Conservation (phyloP, 2,329 filamentous ascomycete species). For the Alternaria novae-zelandiae region DNA sequence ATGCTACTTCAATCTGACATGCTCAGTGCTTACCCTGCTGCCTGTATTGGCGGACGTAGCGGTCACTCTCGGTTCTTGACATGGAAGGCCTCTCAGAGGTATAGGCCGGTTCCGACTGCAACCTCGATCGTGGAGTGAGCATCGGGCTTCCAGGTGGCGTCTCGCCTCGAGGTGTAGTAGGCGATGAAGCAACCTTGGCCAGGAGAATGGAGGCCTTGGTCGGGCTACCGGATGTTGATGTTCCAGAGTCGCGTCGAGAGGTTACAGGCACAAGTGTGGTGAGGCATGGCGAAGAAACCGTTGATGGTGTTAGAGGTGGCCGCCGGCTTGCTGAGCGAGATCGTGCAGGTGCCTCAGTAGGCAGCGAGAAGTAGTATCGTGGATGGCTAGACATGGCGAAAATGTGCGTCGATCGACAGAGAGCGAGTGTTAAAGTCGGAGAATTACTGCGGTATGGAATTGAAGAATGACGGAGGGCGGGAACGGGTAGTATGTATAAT, state of each 20-base stretch:
- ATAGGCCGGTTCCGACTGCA: conserved; percentile 36
- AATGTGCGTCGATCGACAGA: conserved; percentile 14
- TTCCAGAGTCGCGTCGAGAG: conserved; percentile 48
- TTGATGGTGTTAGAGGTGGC: conserved; percentile 54
- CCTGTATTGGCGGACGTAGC: conserved; percentile 46
- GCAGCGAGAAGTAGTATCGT: conserved; percentile 49
- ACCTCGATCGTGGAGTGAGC: conserved; percentile 35
- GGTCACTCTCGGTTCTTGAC: conserved; percentile 47
- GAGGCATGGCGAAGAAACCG: conserved; percentile 54
- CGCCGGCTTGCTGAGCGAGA: conserved; percentile 48
- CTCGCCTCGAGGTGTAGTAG: conserved; percentile 47
- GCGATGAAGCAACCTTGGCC: conserved; percentile 53
- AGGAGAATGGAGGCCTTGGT: conserved; percentile 52
- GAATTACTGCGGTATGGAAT: conserved; percentile 20
- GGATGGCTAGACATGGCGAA: conserved; percentile 44
- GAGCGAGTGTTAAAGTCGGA: conserved; percentile 18
- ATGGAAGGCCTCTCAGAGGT: conserved; percentile 40
- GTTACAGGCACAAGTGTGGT: conserved; percentile 50
- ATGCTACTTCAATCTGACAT: background rate
- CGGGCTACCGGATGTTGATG: conserved; percentile 48
- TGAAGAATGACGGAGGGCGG: conserved; percentile 18
- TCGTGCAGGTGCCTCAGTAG: conserved; percentile 43
- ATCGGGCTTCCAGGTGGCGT: conserved; percentile 40
- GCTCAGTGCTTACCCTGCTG: conserved; percentile 43
- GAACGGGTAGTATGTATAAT: conserved; percentile 40